These are phyloP conservation scores for Cucumis cinereus DNA, from an alignment of 306 rosid genomes.

Conservation along the genomic window DNA sequence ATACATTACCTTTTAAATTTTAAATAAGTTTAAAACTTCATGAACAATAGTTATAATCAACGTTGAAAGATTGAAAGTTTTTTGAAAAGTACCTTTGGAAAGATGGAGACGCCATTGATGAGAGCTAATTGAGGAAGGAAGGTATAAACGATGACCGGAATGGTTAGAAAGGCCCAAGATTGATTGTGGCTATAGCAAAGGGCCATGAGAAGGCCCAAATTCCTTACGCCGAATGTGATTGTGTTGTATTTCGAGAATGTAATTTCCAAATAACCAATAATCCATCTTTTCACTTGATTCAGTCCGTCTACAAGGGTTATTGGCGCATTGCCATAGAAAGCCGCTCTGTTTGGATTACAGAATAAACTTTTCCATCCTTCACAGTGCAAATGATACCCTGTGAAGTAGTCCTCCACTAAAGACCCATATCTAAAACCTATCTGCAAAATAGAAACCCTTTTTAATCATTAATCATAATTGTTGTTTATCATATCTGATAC, in stretches of 20 bases:
- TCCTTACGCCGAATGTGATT: conserved; percentile 8
- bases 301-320: conserved; percentile 14
- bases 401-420: conserved; percentile 18
- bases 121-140: conserved; percentile 34
- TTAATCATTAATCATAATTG: too few species aligned
- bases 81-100: conserved; percentile 22
- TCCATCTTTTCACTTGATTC: conserved; percentile 24
- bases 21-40: too few species aligned
- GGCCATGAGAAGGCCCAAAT: conserved; percentile 22
- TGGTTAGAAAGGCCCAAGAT: conserved; percentile 9
- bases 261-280: conserved; percentile 18
- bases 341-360: conserved; percentile 23
- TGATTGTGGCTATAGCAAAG: conserved; percentile 12
- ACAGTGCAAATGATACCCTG: conserved; percentile 11
- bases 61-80: too few species aligned
- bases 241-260: conserved; percentile 17
- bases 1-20: too few species aligned
- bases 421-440: conserved; percentile 31
- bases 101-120: conserved; percentile 21
- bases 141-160: conserved; percentile 20
- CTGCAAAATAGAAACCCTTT: not conserved
- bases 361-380: conserved; percentile 26
- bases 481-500: too few species aligned
- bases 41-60: too few species aligned
- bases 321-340: conserved; percentile 26